These are phyloP conservation scores for Chenopodium berlandieri DNA, from an alignment of 148 eudicot species.

Conservation along the genomic window DNA sequence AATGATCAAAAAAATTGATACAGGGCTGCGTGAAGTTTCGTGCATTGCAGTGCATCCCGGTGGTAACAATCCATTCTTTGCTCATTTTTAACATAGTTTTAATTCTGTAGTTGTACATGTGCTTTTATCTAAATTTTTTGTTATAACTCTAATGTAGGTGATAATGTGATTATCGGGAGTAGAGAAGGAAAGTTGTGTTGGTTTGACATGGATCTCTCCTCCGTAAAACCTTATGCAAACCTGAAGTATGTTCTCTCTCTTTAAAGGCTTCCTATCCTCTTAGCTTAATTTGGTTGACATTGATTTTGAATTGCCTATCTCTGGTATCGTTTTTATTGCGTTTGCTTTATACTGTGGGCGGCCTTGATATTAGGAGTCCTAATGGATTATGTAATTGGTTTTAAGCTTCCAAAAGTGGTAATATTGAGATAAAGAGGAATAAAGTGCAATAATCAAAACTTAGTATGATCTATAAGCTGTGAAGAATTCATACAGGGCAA, in stretches of 20 bases:
- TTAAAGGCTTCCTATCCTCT: neutral
- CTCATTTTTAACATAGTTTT: neutral
- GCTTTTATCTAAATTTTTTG: neutral
- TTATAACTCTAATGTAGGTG: conserved; percentile 54
- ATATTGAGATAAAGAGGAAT: neutral
- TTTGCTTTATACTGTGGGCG: neutral
- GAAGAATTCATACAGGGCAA: neutral
- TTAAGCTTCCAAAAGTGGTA: neutral
- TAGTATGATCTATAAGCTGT: neutral
- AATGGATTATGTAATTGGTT: neutral
- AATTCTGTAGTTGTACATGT: neutral
- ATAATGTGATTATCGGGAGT: conserved; percentile 93
- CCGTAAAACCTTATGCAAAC: conserved; percentile 56
- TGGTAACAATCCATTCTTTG: conserved; percentile 43
- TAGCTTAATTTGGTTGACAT: neutral
- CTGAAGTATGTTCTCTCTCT: conserved; percentile 52
- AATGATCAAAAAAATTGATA: conserved; percentile 77
- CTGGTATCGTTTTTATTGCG: neutral
- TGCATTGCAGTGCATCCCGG: conserved; percentile 90
- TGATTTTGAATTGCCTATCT: neutral
- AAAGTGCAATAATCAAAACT: neutral
- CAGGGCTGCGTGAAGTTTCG: conserved; percentile 79
- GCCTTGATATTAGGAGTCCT: neutral
- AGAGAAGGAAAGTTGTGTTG: conserved; percentile 92
- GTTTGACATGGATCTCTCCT: conserved; percentile 99